phyloP scores from a whole-genome alignment of 805 yeast species.

The Myxozyma geophila region DNA sequence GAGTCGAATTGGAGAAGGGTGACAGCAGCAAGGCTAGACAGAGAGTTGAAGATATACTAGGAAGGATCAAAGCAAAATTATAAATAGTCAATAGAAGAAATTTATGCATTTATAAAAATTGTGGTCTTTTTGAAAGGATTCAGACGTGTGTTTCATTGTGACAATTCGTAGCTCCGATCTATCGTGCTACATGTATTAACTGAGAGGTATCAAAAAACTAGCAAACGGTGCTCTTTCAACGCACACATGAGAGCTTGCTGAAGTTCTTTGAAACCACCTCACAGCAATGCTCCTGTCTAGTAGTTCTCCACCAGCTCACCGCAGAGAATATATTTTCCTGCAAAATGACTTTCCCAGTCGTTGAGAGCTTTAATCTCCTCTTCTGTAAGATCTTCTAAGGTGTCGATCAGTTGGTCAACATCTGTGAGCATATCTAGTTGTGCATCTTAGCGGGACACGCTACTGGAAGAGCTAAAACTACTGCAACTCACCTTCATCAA shows the following conservation, averaged over 20 bases:
- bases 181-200: no score
- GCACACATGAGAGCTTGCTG: no score
- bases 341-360: conserved; percentile 86
- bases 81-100: background rate
- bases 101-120: background rate
- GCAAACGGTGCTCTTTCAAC: no score
- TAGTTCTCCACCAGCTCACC: conserved; percentile 61
- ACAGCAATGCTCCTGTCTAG: background rate
- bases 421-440: conserved; percentile 58
- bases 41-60: conserved; percentile 14
- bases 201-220: no score
- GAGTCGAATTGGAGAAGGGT: conserved; percentile 20
- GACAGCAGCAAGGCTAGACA: conserved; percentile 18
- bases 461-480: no score
- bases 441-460: background rate
- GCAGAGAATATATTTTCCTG: conserved; percentile 76
- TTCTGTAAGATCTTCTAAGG: conserved; percentile 60
- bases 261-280: background rate
- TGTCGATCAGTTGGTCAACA: conserved; percentile 78
- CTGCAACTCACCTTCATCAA: conserved; percentile 40
- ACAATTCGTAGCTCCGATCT: no score
- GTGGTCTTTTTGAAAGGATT: no score
- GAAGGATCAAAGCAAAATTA: conserved; percentile 21
- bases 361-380: conserved; percentile 70
- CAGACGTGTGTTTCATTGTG: no score